Conservation (phyloP, 2,329 filamentous ascomycete genomes). For the Diaporthe nobilis region DNA sequence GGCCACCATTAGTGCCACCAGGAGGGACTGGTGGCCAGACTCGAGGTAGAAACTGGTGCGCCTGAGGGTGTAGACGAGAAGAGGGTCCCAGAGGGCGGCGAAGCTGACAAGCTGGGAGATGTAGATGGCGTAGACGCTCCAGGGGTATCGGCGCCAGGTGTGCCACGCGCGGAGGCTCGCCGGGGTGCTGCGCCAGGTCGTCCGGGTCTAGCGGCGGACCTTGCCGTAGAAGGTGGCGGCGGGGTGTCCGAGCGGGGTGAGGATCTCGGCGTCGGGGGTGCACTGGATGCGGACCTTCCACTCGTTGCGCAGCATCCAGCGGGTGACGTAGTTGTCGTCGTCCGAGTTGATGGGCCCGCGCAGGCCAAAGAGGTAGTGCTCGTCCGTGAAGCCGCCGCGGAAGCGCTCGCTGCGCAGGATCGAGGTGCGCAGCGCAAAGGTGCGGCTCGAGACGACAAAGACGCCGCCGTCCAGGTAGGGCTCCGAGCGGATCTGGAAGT, state of each 20-base stretch:
- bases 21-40: conserved; percentile 11
- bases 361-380: conserved; percentile 62
- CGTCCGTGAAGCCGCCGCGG: conserved; percentile 59
- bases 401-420: conserved; percentile 64
- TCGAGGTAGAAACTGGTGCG: conserved; percentile 39
- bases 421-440: conserved; percentile 63
- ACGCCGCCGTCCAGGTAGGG: conserved; percentile 71
- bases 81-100: conserved; percentile 65
- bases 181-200: conserved; percentile 70
- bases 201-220: conserved; percentile 69
- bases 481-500: conserved; percentile 71
- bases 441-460: conserved; percentile 71
- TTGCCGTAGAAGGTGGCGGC: conserved; percentile 65
- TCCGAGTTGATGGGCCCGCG: conserved; percentile 65
- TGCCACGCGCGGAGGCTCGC: conserved; percentile 58
- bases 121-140: conserved; percentile 70
- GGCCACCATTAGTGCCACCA: conserved; percentile 43
- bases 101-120: conserved; percentile 68
- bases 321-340: conserved; percentile 74
- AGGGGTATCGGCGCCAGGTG: conserved; percentile 61
- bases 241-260: conserved; percentile 66
- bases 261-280: conserved; percentile 60
- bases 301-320: conserved; percentile 64
- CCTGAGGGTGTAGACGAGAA: conserved; percentile 54
- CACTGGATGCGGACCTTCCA: conserved; percentile 70